phyloP scores from a whole-genome alignment of 306 rosid species.

The Erythrophleum fordii region DNA sequence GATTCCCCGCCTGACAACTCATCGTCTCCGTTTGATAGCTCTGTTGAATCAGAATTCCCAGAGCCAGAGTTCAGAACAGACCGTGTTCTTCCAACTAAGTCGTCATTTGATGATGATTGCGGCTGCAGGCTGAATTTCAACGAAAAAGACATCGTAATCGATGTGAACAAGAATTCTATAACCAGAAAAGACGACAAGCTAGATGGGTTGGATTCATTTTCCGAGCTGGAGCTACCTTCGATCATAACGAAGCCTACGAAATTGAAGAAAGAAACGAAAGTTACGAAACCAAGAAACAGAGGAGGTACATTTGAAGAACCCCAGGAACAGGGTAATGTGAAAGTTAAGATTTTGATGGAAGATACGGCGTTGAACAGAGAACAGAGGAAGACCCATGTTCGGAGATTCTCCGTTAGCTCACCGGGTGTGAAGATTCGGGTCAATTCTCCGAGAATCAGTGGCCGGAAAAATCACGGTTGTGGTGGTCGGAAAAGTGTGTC shows the following conservation, averaged over 20 bases:
- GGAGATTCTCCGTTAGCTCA: slow-evolving; percentile 58
- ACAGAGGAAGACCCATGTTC: slow-evolving; percentile 42
- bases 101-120: slow-evolving; percentile 35
- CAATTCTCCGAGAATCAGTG: slow-evolving; percentile 63
- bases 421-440: slow-evolving; percentile 67
- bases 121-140: slow-evolving; percentile 23
- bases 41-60: slow-evolving; percentile 46
- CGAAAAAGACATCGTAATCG: slow-evolving; percentile 63
- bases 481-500: slow-evolving; percentile 55
- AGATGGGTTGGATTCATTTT: slow-evolving; percentile 47
- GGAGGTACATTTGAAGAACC: slow-evolving; percentile 23
- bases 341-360: slow-evolving; percentile 48
- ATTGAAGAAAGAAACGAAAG: slow-evolving; percentile 41
- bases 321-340: slow-evolving; percentile 33
- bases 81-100: slow-evolving; percentile 60
- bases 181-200: slow-evolving; percentile 43
- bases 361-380: slow-evolving; percentile 10
- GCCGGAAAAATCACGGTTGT: slow-evolving; percentile 41
- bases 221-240: slow-evolving; percentile 67
- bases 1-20: slow-evolving; percentile 48
- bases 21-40: slow-evolving; percentile 50
- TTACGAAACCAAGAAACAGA: slow-evolving; percentile 38
- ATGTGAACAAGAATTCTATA: slow-evolving; percentile 54
- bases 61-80: slow-evolving; percentile 79
- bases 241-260: slow-evolving; percentile 66